Percentiles rank a stretch among this genome's conserved stretches.
phyloP scores from a whole-genome alignment of 1,284 basidiomycete species.

The Apiotrichum laibachii region DNA sequence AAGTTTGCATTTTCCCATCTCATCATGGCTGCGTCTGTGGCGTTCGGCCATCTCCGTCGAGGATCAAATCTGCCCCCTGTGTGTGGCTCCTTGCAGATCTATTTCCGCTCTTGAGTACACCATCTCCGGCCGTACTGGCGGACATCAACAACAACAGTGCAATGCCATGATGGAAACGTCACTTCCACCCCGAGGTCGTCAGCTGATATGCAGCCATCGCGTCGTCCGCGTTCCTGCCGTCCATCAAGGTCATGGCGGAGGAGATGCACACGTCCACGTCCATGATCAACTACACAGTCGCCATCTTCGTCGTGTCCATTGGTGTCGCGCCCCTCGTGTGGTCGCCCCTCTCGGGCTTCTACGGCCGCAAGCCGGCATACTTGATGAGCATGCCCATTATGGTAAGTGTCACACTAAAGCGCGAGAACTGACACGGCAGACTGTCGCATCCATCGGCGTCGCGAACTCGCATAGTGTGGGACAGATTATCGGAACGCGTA shows the following conservation, averaged over 20 bases:
- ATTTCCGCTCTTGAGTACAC: too few relatives aligned
- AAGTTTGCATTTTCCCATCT: conserved; percentile 26
- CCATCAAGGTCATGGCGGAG: conserved; percentile 63
- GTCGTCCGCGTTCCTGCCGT: conserved; percentile 65
- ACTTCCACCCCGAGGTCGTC: too few relatives aligned
- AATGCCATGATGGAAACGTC: too few relatives aligned
- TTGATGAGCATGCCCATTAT: conserved; percentile 62
- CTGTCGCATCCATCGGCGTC: conserved; percentile 61
- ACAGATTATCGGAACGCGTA: conserved; percentile 61
- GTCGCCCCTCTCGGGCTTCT: conserved; percentile 59
- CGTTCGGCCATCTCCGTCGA: not conserved
- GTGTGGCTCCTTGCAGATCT: too few relatives aligned
- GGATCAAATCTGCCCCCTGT: not conserved
- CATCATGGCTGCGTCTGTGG: not conserved
- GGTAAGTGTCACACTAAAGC: conserved; percentile 25
- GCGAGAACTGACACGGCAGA: not conserved
- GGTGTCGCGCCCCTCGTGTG: conserved; percentile 56
- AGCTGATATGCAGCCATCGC: conserved; percentile 59
- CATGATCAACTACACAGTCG: conserved; percentile 59
- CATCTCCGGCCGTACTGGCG: too few relatives aligned
- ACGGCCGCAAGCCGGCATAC: conserved; percentile 63
- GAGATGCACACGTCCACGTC: conserved; percentile 60
- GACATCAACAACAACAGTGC: too few relatives aligned
- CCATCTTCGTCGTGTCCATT: conserved; percentile 53
- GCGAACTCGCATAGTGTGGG: conserved; percentile 55